Base-by-base conservation (phyloP, 225 moss, liverwort and hornwort genomes). In the Neckera pumila region DNA sequence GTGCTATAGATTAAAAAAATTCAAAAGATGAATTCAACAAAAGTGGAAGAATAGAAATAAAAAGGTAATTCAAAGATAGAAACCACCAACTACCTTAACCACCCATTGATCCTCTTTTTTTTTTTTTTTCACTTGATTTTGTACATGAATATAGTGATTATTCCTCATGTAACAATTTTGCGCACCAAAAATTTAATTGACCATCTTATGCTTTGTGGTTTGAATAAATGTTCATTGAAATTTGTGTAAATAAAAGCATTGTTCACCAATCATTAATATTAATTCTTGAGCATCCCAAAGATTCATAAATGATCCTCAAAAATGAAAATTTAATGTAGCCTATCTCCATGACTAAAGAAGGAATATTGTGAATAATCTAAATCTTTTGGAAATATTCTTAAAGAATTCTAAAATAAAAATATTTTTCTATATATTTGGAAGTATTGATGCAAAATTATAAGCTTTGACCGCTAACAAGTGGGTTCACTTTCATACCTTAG, bases 251-350 rank as follows among this genome's bases (percentile, higher is more conserved):
- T 56, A 17, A n/a, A 78, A 56, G 16, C 6, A 69, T 19, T 28
- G 1, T 62, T 54, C 54, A 82, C 6, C 10, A 31, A 42, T 74
- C 4, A 21, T 59, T 36, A 38, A 4, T 23, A 15, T 40, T 31
- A 53, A 23, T 0, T 2, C 1, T 54, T 56, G 9, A 54, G 1
- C 25, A n/a, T 56, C 2, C 14, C 4, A 78, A 7, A 3, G 26
- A 4, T 4, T n/a, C 4, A 36, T 10, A 10, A 54, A 78, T 17
- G 16, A 15, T n/a, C 1, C 0, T 26, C 0, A 17, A 57, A 23
- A 78, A n/a, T 56, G 0, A 38, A 26, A 17, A 16, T 56, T 78
- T n/a, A 15, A 56, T n/a, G 10, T n/a, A 36, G 4, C 3, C 10
- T 16, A 56, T 78, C 0, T 25, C 6, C 1, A 42, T 23, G 5